Base-by-base conservation (phyloP, 192 early-diverging fungal species). In the Mortierella claussenii region DNA sequence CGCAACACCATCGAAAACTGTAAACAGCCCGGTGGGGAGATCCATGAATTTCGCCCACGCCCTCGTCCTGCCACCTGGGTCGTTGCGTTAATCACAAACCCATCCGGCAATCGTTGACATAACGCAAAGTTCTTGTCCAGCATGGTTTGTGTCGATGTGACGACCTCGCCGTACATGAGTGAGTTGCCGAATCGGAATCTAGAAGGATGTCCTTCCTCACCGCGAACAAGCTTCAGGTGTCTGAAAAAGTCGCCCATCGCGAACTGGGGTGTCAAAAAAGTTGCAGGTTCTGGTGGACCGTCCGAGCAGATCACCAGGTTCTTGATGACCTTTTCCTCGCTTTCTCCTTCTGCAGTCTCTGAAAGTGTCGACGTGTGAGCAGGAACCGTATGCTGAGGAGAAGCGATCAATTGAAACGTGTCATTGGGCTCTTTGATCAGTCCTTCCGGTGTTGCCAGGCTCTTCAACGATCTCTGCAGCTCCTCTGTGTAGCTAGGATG, bases 1-100 rank as follows among this genome's bases (percentile, higher is more conserved):
- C 87, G 68, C 18, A 99, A 34, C 15, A 93, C 69, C 56, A 96
- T 69, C 9, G 93, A 92, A 68, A 98, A 99, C 79, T 92, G 91
- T 33, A 98, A 75, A 56, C 95, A 95, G 18, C 96, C 97, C 11
- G 83, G 78, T 28, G 94, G 96, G 31, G 96, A 97, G 11, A 99
- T 90, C 97, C 97, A 99, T 3, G 92, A 86, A 69, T 99, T 99
- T 21, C 88, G 82, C 5, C 97, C 97, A 31, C 97, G 92, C 23
- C 93, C 96, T 44, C 95, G 89, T 23, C 95, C 96, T n/a, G 90
- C 81, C 8, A 90, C 73, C 81, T 99, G 97, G 49, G 91, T 80
- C 3, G 93, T 86, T 0, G 92, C 94, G 33, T 94, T 83, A 52
- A 86, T 92, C 18, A 94, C 91, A 17, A 95, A 83, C 6, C 97